Conservation (phyloP, 176 grass and related monocot genomes). For the Eragrostis nindensis region DNA sequence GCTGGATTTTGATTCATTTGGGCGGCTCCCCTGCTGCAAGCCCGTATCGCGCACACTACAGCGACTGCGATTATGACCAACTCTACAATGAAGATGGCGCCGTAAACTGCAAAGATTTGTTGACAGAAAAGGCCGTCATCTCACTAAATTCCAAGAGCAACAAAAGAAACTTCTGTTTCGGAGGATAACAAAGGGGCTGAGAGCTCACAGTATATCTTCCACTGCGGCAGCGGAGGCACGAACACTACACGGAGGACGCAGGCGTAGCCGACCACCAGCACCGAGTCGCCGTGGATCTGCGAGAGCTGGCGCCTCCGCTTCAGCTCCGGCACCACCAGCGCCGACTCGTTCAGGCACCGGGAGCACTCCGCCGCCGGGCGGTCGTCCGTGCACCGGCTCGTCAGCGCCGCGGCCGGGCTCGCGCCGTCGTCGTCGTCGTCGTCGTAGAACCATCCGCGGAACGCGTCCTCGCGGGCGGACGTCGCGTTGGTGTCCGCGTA, state of each 20-base stretch:
- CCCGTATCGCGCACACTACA: too few relatives aligned
- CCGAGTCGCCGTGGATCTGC: neutral
- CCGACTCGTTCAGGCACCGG: neutral
- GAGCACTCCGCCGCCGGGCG: neutral
- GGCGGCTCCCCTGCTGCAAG: too few relatives aligned
- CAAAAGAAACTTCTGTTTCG: too few relatives aligned
- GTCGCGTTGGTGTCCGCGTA: constrained; percentile 1
- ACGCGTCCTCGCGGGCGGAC: neutral
- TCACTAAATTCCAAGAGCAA: too few relatives aligned
- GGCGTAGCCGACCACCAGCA: neutral
- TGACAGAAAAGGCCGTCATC: too few relatives aligned
- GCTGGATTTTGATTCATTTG: too few relatives aligned
- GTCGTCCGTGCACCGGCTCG: neutral
- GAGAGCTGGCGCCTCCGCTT: too few relatives aligned
- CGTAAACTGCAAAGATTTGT: too few relatives aligned
- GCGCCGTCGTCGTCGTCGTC: neutral
- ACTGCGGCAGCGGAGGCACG: neutral
- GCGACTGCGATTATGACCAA: too few relatives aligned
- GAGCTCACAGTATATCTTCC: neutral
- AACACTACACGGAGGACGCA: neutral
- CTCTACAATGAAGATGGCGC: too few relatives aligned
- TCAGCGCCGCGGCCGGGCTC: neutral
- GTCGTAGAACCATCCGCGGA: neutral
- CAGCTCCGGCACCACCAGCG: neutral
- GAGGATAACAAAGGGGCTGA: too few relatives aligned